phyloP scores from a whole-genome alignment of 331 rosid genomes.

The Malus hybrid region DNA sequence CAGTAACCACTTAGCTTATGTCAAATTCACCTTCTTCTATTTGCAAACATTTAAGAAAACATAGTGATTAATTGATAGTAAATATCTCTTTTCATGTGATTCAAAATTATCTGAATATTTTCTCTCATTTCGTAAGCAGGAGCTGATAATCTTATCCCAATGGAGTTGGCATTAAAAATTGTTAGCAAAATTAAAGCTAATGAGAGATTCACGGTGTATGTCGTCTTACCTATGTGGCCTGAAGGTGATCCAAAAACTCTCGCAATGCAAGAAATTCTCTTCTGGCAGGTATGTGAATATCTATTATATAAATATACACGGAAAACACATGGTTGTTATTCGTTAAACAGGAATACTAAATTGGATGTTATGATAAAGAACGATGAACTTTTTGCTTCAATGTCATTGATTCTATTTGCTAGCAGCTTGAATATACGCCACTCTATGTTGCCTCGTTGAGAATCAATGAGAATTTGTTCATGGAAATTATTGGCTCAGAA shows the following conservation, averaged over 20 bases:
- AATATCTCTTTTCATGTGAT: not conserved
- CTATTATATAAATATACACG: slow-evolving; percentile 4
- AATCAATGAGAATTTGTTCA: not conserved
- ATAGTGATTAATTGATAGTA: not conserved
- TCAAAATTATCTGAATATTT: not conserved
- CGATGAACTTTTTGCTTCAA: not conserved
- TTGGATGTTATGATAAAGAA: not conserved
- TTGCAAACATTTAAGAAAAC: not conserved
- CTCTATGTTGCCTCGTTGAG: not conserved
- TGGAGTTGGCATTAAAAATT: slow-evolving; percentile 88
- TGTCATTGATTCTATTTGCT: not conserved
- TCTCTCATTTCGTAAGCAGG: slow-evolving; percentile 40
- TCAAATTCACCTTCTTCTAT: not conserved
- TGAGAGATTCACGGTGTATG: slow-evolving; percentile 90
- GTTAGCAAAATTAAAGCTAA: slow-evolving; percentile 71
- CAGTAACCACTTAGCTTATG: not conserved
- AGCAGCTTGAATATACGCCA: not conserved
- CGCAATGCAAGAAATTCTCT: slow-evolving; percentile 92
- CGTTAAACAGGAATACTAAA: not conserved
- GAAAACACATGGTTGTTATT: not conserved
- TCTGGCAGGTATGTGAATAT: slow-evolving; percentile 72
- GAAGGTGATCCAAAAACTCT: slow-evolving; percentile 90
- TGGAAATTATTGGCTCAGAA: not conserved
- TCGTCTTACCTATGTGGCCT: slow-evolving; percentile 91
- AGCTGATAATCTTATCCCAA: slow-evolving; percentile 93